Base-by-base conservation (phyloP, 1,284 basidiomycete genomes). In the Fomitopsis palustris region DNA sequence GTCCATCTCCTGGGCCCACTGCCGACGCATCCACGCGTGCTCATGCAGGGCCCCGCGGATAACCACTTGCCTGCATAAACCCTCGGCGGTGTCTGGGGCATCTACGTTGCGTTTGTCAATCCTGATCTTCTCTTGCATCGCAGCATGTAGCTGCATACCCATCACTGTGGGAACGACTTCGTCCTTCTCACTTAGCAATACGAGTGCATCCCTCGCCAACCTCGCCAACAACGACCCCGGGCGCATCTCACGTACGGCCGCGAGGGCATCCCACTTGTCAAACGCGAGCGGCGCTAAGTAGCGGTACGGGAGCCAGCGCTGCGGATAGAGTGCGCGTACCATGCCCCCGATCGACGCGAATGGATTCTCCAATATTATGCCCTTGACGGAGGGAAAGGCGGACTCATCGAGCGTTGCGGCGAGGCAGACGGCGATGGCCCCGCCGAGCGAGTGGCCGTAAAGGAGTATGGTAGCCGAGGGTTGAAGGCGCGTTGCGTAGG, bases 401-500 rank as follows among this genome's bases (percentile, higher is more conserved):
- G 53, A 25, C 7, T 37, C 49, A 25, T 62, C 47, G 1, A 69
- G 54, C 14, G 49, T 54, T 4, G 64, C 62, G 21, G 70, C 71
- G 9, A 81, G 70, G 38, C 79, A 78, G 0, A 78, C 65, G 0
- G 80, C 75, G 17, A 77, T 71, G 1, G 80, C 73, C 0, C 76
- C 81, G 5, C 82, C 82, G 2, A 84, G 73, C 0, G 80, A 82
- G 66, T 83, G 81, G 0, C 81, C 81, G 61, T 81, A 81, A 2
- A 81, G 61, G 5, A 81, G 65, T 56, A 82, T 67, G 2, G 58
- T 62, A 1, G 73, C 64, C 0, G 54, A n/a, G 0, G 77, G 74
- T 52, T 74, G 79, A 6, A 61, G 67, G 1, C 54, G 14, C 10
- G 71, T 59, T 1, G 75, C 68, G 63, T 78, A 72, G 2, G 66